Evolutionary conservation across 2,329 filamentous ascomycete genomes (phyloP), one percentile per base, ranked within the genome.

Genomic region (Lachnellula subtilissima): DNA sequence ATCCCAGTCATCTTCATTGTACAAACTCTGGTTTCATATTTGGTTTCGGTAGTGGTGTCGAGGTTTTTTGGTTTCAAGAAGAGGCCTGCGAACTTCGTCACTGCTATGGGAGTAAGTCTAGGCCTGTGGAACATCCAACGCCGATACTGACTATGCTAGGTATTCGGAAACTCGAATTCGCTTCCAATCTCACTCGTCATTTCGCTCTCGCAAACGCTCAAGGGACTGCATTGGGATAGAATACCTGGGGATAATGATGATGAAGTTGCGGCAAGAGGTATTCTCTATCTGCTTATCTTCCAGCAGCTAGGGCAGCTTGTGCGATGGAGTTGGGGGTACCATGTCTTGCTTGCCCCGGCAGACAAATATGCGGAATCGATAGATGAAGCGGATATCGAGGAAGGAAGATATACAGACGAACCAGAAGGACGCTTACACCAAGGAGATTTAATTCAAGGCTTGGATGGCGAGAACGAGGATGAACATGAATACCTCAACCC

Each of bases 161-260:
- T 97, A 49, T 99, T 99, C 71, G 94, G 93, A 65, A 99, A 99
- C 72, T 97, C 93, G 36, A 99, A 99, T 74, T 97, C 94, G 17
- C 81, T 99, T 19, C 94, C 94, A 0, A 97, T 99, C 59, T 99
- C 94, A 0, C 84, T 99, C 54, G 91, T 99, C 60, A 82, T 97
- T 55, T 97, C 93, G 8, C 81, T 99, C 11, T 95, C 93, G 14
- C 89, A 96, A 70, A 99, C 94, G 0, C 80, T 99, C 55, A 85
- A 87, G 66, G 94, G 94, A 5, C 79, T 99, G 35, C 93, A 97
- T 71, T 99, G 94, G 94, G 87, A 93, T 73, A 87, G 84, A 63
- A 84, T 97, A 50, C 89, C 90, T 0, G 88, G 90, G 53, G 94
- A 99, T 66, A 97, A 95, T 67, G 93, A 97, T 67, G 89, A 96